Base-by-base conservation (phyloP, 208 protist genomes). In the Acanthamoeba culbertsoni region DNA sequence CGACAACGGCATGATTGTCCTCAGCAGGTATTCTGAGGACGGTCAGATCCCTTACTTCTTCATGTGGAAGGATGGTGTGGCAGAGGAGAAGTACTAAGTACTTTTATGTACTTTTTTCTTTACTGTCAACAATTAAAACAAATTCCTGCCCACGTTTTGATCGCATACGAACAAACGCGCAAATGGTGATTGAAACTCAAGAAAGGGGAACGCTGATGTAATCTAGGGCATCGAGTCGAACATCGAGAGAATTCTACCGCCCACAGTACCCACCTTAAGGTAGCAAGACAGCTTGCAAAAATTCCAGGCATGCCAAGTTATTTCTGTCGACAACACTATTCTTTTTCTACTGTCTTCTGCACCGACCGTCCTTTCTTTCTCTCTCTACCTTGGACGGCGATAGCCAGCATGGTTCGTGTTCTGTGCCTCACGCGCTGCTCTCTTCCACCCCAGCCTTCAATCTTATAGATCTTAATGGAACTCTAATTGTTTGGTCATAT, bases 71-170 rank as follows among this genome's bases (percentile, higher is more conserved):
- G 94, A 96, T 68, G 94, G 93, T 79, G 7, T 93, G 35, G 10
- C n/a, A 14, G 90, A 93, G 82, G 93, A 95, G 57, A 96, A 96
- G 57, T 91, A 91, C 59, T 95, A 94, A 96, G 89, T n/a, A n/a
- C n/a, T n/a, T n/a, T n/a, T n/a, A n/a, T n/a, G n/a, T n/a, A n/a
- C n/a, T n/a, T n/a, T n/a, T n/a, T n/a, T n/a, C n/a, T n/a, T n/a
- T n/a, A n/a, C n/a, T n/a, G n/a, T n/a, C n/a, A n/a, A n/a, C n/a
- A n/a, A n/a, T n/a, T n/a, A n/a, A n/a, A n/a, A n/a, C n/a, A n/a
- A n/a, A n/a, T n/a, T n/a, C n/a, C n/a, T n/a, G n/a, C n/a, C n/a
- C n/a, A n/a, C n/a, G n/a, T n/a, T n/a, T n/a, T n/a, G n/a, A n/a
- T n/a, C n/a, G n/a, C n/a, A n/a, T n/a, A n/a, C n/a, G n/a, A n/a